Evolutionary conservation across 306 rosid species (phyloP).

Genomic region (Medicago truncatula): MtrunA17r5.0-ANR NC_053047.1:33919501-33920000

Average conservation of each 20-base stretch:
- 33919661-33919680: background rate
- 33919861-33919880: background rate
- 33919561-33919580: background rate
- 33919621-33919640: background rate
- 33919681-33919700: background rate
- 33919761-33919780: no score
- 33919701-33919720: conserved; percentile 5
- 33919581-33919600: background rate
- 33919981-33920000: background rate
- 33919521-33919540: background rate
- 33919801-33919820: no score
- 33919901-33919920: background rate
- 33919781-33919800: no score
- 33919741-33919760: no score
- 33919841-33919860: no score
- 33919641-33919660: background rate
- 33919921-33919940: background rate
- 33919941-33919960: background rate
- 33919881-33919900: background rate
- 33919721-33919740: background rate
- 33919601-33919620: background rate
- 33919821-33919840: no score
- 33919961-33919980: background rate
- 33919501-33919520: background rate
- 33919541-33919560: background rate